Evolutionary conservation across 31 red algal species (phyloP), one percentile per base, ranked within the genome.

Genomic region (Asparagopsis taxiformis): DNA sequence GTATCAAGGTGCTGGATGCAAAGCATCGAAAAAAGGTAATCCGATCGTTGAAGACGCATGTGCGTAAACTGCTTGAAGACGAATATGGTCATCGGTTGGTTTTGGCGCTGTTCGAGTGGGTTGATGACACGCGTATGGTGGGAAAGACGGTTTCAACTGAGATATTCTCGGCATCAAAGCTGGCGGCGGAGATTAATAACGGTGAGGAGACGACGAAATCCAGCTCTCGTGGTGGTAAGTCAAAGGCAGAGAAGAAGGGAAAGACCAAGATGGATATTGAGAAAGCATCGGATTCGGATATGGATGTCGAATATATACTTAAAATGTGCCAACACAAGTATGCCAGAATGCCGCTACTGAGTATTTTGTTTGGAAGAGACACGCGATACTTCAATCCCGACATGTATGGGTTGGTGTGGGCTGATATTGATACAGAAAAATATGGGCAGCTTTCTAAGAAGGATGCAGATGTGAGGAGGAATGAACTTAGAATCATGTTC

Each of bases 81-180:
- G 87, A 91, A 39, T 82, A 55, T 41, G 87, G 87, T 19, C 87
- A 91, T 59, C 51, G 77, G n/a, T 44, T 91, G 19, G 39, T 91
- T 46, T 34, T 91, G 3, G 49, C 77, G 13, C 52, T 91, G 23
- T 77, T 75, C 54, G 87, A 80, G 44, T 80, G 75, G 77, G 77
- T 91, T 16, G 87, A 91, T 70, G 87, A 91, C 71, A 91, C 87
- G 30, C 50, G 73, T 24, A 26, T 91, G 7, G 71, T 91, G 3
- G 87, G 77, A 13, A 83, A 77, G 26, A 69, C 65, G 25, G 34
- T 91, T 30, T 55, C 69, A 23, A 70, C 70, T 28, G 87, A 70
- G 59, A 61, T 91, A 59, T 76, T 82, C 44, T 75, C 81, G 1
- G 19, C 20, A n/a, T 68, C 69, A 32, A 38, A 31, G 4, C 8